Conservation (phyloP, 164 flowering plant species). For the Vitis labrusca region DNA sequence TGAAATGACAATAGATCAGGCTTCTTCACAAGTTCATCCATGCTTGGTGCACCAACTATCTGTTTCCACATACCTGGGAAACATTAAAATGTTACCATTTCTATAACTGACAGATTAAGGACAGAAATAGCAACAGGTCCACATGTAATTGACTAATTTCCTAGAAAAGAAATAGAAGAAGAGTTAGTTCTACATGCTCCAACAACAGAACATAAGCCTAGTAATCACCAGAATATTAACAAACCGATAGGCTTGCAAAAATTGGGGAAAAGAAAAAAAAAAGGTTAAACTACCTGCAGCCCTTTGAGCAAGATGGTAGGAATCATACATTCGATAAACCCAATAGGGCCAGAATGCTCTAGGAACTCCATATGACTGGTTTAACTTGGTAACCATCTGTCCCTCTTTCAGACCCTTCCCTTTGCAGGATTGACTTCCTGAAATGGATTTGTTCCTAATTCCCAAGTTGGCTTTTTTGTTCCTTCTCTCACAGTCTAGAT, state of each 20-base stretch:
- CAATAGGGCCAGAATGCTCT: constrained; percentile 86
- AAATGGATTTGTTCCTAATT: constrained; percentile 15
- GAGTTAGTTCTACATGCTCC: background rate
- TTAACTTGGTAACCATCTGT: constrained; percentile 19
- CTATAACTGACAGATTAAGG: background rate
- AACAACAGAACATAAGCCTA: background rate
- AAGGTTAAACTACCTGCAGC: constrained; percentile 62
- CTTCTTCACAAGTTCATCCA: constrained; percentile 67
- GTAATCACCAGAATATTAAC: background rate
- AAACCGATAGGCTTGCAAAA: background rate
- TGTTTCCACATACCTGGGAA: constrained; percentile 90
- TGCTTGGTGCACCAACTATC: constrained; percentile 63
- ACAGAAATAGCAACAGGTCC: no score
- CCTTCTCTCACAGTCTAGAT: constrained; percentile 15
- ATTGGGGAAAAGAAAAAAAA: background rate
- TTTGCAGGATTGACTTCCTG: constrained; percentile 19
- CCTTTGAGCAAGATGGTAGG: constrained; percentile 73
- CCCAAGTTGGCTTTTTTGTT: constrained; percentile 12
- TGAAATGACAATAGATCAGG: constrained; percentile 83
- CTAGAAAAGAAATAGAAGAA: background rate
- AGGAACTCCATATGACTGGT: constrained; percentile 37
- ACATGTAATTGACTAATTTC: no score
- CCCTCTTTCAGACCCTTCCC: constrained; percentile 21
- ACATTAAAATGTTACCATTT: constrained; percentile 6
- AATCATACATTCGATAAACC: constrained; percentile 93